Base-by-base conservation (phyloP, 2,329 filamentous ascomycete species). In the Paramyrothecium roridum region DNA sequence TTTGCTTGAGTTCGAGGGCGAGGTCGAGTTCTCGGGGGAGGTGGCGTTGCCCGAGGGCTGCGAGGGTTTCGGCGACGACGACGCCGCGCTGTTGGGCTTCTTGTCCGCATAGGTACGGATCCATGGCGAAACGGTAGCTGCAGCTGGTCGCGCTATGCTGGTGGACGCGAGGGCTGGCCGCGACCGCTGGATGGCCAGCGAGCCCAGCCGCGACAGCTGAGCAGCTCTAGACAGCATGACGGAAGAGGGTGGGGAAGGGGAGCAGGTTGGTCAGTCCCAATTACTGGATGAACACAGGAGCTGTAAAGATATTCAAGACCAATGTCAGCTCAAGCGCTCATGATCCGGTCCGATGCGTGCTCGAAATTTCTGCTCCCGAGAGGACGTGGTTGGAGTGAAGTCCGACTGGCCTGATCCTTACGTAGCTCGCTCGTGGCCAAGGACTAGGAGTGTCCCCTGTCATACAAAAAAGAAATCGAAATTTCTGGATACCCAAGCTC, bases 201-300 rank as follows among this genome's bases (percentile, higher is more conserved):
- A 62, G 62, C 66, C 70, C 63, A 72, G 62, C 60, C 68, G 63
- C 56, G 69, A 64, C 55, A 67, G 66, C 58, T 65, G 65, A 60
- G 65, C 68, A 61, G 69, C 60, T 67, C 66, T 61, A 26, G 67
- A 70, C 65, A 78, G 58, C 60, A 83, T 83, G 70, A 66, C 60
- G 65, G 64, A 54, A 57, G 17, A 48, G 30, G n/a, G 7, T 6
- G 37, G 43, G n/a, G 16, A 53, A 19, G 33, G 26, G 30, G 23
- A 46, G 26, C 26, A 30, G 26, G 26, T 30, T 10, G 10, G 26
- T 30, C 26, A 30, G 43, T 26, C 21, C 46, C 22, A 58, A 43
- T 8, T 52, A 37, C 50, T 53, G 34, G 48, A 37, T 22, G 33
- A 20, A 53, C 52, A 49, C 50, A 37, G 17, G 54, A 22, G 45